phyloP scores from a whole-genome alignment of 345 rosid species.

The Moricandia arvensis region DNA sequence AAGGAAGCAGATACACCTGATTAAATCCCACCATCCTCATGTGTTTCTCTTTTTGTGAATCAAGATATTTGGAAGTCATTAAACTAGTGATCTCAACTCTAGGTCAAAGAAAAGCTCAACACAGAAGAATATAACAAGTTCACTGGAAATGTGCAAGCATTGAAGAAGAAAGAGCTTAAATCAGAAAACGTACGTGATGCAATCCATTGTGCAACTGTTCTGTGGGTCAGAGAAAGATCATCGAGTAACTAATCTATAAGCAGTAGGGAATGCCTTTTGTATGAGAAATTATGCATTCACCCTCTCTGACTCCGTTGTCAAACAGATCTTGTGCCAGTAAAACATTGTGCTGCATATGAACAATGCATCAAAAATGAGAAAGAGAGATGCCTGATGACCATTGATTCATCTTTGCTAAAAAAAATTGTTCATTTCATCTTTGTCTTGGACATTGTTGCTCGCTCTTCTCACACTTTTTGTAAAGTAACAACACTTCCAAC shows the following conservation, averaged over 20 bases:
- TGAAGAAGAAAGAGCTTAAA: constrained; percentile 66
- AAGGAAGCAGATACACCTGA: constrained; percentile 67
- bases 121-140: constrained; percentile 71
- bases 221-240: constrained; percentile 59
- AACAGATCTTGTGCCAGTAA: constrained; percentile 69
- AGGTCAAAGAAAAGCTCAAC: constrained; percentile 75
- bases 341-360: too few species aligned
- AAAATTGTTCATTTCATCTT: background rate
- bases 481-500: background rate
- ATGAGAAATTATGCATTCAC: too few species aligned
- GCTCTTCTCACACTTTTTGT: constrained; percentile 3
- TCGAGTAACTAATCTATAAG: constrained; percentile 44
- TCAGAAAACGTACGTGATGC: constrained; percentile 48
- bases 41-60: background rate
- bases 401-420: constrained; percentile 5
- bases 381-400: constrained; percentile 30
- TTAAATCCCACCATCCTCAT: constrained; percentile 20
- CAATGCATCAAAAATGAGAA: constrained; percentile 43
- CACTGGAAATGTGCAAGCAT: constrained; percentile 74
- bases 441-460: background rate
- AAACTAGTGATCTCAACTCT: background rate
- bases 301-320: background rate
- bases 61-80: constrained; percentile 10
- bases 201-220: constrained; percentile 65
- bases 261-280: too few species aligned